Base-by-base conservation (phyloP, 805 yeast genomes). In the Metschnikowia sp. region DNA sequence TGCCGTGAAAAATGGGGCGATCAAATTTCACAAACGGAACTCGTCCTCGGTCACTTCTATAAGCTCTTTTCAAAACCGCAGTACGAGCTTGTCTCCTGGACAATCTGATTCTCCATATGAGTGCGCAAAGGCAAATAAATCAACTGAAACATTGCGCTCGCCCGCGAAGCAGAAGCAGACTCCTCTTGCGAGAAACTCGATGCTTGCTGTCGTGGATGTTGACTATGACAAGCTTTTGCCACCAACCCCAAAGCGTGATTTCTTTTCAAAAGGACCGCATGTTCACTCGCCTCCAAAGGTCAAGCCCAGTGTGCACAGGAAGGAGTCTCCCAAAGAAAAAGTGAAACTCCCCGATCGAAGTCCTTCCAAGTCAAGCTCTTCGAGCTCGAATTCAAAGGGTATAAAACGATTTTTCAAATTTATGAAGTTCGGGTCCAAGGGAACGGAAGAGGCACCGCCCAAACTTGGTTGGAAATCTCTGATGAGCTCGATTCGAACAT, bases 151-250 rank as follows among this genome's bases (percentile, higher is more conserved):
- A 10, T 19, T 31, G 18, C 11, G 10, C 13, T 29, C 51, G 32
- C 43, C 41, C 2, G 11, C 11, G 12, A 43, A 40, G 19, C 13
- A 29, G n/a, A 37, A 29, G 5, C 15, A 15, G 19, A 26, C 38
- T 12, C 49, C 40, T 4, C 30, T 45, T 10, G 40, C 34, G n/a
- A 45, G 48, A 29, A 26, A 40, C 8, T 54, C 58, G 5, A 44
- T 53, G 53, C 46, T 55, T 18, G 48, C 49, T 8, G 52, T 53
- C 8, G 58, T 53, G 4, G 51, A 53, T 18, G 56, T 53, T 15
- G 55, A 55, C 40, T 55, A 51, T 32, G 57, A 53, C 28, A 44
- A 49, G 22, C 45, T 45, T 12, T 47, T 53, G 44, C 58, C 58
- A 6, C 42, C 47, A 10, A 44, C 55, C 10, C 56, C 58, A 3